Conservation (phyloP, 768 basidiomycete genomes). For the Peribolospora kevripleyi region DNA sequence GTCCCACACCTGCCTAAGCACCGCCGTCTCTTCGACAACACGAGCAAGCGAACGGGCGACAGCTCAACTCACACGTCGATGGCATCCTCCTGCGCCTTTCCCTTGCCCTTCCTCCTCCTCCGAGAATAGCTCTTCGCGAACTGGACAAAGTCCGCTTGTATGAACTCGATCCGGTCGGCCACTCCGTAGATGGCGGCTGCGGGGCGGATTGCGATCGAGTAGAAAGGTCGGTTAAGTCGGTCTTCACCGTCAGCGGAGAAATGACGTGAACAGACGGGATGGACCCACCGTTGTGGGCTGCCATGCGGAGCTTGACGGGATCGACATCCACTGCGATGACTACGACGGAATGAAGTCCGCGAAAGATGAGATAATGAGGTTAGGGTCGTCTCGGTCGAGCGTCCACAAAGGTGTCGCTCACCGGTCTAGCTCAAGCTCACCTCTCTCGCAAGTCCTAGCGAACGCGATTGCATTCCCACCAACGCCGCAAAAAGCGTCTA, state of each 20-base stretch:
- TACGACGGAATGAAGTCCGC: constrained; percentile 16
- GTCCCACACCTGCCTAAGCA: no score
- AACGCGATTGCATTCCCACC: constrained; percentile 96
- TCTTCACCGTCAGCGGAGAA: no score
- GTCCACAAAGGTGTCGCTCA: background rate
- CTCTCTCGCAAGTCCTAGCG: constrained; percentile 80
- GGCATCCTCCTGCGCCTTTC: background rate
- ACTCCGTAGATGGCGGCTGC: constrained; percentile 71
- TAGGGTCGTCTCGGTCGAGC: background rate
- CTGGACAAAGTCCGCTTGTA: constrained; percentile 57
- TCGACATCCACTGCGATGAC: constrained; percentile 87
- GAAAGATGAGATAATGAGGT: background rate
- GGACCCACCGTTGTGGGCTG: constrained; percentile 42
- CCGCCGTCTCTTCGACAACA: no score
- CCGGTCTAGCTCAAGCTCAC: constrained; percentile 25
- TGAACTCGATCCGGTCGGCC: constrained; percentile 80
- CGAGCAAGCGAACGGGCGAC: no score
- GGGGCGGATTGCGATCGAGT: no score
- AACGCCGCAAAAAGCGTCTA: constrained; percentile 93
- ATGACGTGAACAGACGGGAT: no score
- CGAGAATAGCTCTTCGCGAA: constrained; percentile 37
- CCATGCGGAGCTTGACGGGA: constrained; percentile 58
- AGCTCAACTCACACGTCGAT: background rate
- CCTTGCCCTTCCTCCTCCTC: constrained; percentile 4
- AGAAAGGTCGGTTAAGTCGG: no score